Conservation (phyloP, 1,284 basidiomycete species). For the Sporisorium exsertum region DNA sequence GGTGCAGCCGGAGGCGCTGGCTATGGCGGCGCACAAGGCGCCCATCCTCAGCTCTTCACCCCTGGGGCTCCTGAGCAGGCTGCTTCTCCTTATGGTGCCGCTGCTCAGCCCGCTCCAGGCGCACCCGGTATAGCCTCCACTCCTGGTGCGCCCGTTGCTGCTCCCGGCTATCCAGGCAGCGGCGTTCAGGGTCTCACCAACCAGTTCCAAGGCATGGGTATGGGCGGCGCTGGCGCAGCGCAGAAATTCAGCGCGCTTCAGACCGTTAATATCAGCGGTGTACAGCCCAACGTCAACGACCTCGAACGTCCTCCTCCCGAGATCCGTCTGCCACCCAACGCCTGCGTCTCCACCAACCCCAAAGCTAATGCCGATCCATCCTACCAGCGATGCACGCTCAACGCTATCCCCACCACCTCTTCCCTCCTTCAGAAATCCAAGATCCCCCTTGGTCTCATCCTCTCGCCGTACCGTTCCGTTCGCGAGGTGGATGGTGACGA, state of each 20-base stretch:
- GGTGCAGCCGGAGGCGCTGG: conserved; percentile 69
- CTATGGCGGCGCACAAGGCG: conserved; percentile 38
- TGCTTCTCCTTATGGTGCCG: conserved; percentile 31
- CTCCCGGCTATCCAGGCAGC: conserved; percentile 36
- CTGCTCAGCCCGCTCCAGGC: conserved; percentile 36
- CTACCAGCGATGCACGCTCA: conserved; percentile 92
- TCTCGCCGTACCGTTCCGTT: conserved; percentile 90
- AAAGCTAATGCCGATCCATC: conserved; percentile 86
- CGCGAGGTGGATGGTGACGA: conserved; percentile 74
- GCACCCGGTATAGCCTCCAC: conserved; percentile 38
- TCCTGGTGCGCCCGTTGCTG: conserved; percentile 18
- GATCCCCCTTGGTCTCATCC: conserved; percentile 87
- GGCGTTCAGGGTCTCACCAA: conserved; percentile 78
- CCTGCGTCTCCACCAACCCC: conserved; percentile 83
- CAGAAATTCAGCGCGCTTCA: conserved; percentile 54
- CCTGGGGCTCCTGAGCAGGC: conserved; percentile 50
- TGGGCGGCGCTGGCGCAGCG: conserved; percentile 72
- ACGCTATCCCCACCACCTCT: conserved; percentile 91
- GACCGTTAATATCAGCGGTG: conserved; percentile 61
- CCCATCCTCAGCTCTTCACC: conserved; percentile 52
- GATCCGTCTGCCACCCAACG: conserved; percentile 84
- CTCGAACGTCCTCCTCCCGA: conserved; percentile 85
- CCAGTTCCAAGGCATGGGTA: conserved; percentile 88
- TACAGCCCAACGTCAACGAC: conserved; percentile 82
- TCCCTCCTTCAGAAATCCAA: conserved; percentile 92